Evolutionary conservation across 257 asterid species (phyloP).

Genomic region (Solanum chmielewskii): DNA sequence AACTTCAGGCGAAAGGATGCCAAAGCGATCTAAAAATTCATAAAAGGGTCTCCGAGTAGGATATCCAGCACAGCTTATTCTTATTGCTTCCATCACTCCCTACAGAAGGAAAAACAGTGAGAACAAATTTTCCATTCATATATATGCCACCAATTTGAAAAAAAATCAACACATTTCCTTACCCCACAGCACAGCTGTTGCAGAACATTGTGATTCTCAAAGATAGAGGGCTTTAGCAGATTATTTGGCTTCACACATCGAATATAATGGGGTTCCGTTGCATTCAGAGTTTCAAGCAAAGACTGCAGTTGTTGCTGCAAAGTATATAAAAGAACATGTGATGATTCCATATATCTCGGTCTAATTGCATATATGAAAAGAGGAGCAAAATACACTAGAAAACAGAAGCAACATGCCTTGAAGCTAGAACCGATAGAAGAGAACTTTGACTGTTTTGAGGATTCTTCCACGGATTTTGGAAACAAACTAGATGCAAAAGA

Average conservation of each 20-base stretch:
- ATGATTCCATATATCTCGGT: neutral
- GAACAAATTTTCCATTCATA: neutral
- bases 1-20: conserved; percentile 84
- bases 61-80: conserved; percentile 98
- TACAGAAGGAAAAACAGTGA: conserved; percentile 2
- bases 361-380: neutral
- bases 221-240: conserved; percentile 88
- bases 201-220: conserved; percentile 92
- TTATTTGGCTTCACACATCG: conserved; percentile 94
- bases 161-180: conserved; percentile 15
- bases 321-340: neutral
- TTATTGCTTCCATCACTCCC: conserved; percentile 99
- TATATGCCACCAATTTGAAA: neutral
- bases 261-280: conserved; percentile 61
- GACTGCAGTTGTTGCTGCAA: conserved; percentile 62
- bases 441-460: neutral
- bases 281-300: conserved; percentile 48
- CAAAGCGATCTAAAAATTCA: conserved; percentile 88
- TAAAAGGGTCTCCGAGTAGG: conserved; percentile 82
- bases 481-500: neutral
- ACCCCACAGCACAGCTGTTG: conserved; percentile 99
- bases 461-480: neutral
- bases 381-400: neutral
- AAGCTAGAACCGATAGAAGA: neutral
- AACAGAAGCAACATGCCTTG: neutral